Conservation (phyloP, 202 grass and related monocot genomes). For the Schoenoplectus triqueter region DNA sequence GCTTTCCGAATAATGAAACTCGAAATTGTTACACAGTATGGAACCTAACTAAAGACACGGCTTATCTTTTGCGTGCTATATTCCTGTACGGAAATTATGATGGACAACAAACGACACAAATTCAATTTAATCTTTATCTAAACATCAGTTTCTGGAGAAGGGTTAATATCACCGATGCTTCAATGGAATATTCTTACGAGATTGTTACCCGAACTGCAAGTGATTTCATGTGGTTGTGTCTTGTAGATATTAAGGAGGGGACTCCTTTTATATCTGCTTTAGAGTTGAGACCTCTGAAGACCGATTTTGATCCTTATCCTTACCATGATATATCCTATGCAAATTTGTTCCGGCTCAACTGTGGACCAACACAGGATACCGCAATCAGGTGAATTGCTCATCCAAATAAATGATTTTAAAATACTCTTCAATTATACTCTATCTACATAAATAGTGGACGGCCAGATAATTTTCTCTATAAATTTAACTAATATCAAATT, state of each 20-base stretch:
- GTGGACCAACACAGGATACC: conserved; percentile 3
- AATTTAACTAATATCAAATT: too few relatives aligned
- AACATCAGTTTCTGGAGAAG: neutral
- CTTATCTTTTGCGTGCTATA: too few relatives aligned
- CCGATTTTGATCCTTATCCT: neutral
- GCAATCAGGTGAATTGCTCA: neutral
- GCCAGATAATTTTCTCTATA: too few relatives aligned
- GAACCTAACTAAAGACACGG: neutral
- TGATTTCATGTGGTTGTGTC: conserved; percentile 31
- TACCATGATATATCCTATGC: neutral
- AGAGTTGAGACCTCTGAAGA: conserved; percentile 35
- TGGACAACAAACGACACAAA: neutral
- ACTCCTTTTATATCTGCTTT: neutral
- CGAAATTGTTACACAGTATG: conserved; percentile 30
- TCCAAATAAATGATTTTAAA: too few relatives aligned
- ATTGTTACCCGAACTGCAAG: neutral
- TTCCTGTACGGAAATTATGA: conserved; percentile 39
- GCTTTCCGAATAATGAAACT: conserved; percentile 25
- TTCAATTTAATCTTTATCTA: conserved; percentile 42
- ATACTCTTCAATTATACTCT: too few relatives aligned
- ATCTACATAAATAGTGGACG: too few relatives aligned
- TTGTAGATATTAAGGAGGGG: conserved; percentile 21
- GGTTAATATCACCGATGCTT: conserved; percentile 21
- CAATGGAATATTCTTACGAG: conserved; percentile 29
- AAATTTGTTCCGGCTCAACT: conserved; percentile 28